These are phyloP conservation scores for Lotmaria passim DNA, from an alignment of 208 protist species.

Conservation along the genomic window DNA sequence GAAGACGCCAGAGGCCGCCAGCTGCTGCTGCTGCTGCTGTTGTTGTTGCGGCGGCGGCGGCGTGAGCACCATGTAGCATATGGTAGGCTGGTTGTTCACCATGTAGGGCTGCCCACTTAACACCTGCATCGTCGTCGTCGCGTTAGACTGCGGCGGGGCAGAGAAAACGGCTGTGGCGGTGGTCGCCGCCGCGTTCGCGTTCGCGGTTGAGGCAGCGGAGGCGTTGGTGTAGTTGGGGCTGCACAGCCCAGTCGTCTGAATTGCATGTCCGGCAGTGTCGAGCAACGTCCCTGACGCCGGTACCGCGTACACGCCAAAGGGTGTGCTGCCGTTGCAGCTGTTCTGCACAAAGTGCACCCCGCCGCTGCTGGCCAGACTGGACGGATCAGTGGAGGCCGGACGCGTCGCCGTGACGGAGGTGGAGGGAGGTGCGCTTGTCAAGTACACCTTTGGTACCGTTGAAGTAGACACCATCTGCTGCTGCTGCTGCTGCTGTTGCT, in stretches of 20 bases:
- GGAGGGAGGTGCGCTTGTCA: constrained; percentile 1
- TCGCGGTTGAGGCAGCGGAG: too few relatives aligned
- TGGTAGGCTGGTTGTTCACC: constrained; percentile 17
- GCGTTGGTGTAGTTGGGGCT: background rate
- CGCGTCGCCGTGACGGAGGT: constrained; percentile 12
- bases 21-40: constrained; percentile 8
- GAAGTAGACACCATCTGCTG: background rate
- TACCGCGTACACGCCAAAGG: constrained; percentile 18
- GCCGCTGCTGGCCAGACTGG: constrained; percentile 6
- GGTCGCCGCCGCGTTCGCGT: too few relatives aligned
- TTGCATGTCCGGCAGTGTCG: constrained; percentile 1
- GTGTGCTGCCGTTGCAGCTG: too few relatives aligned
- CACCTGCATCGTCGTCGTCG: constrained; percentile 11
- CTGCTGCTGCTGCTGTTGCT: constrained; percentile 16
- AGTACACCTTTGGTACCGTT: constrained; percentile 4
- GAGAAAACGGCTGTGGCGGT: background rate
- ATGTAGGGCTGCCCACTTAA: constrained; percentile 1
- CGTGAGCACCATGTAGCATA: constrained; percentile 18
- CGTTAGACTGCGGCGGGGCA: background rate
- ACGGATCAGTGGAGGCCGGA: background rate
- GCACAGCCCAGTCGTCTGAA: background rate
- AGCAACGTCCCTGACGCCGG: background rate
- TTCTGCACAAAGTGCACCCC: constrained; percentile 13
- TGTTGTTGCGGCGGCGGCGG: constrained; percentile 1
- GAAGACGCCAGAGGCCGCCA: constrained; percentile 3